These are phyloP conservation scores for Cinnamomum chago DNA, from an alignment of 164 flowering plant genomes.

Conservation along the genomic window DNA sequence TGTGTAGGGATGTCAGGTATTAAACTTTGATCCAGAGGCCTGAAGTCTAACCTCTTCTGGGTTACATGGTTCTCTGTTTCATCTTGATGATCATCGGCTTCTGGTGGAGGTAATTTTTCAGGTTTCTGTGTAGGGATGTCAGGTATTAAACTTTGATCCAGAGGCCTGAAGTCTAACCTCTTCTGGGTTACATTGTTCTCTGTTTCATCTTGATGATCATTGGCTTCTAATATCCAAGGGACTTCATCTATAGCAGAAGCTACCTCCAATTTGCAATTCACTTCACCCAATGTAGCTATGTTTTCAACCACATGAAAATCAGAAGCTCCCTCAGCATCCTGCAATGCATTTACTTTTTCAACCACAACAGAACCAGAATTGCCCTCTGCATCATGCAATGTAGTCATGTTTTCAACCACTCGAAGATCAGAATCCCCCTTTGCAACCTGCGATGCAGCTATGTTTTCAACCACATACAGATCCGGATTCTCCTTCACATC, in stretches of 20 bases:
- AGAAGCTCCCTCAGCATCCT: not conserved
- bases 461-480: not conserved
- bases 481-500: not conserved
- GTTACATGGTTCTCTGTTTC: slow-evolving; percentile 19
- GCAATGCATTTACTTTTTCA: slow-evolving; percentile 5
- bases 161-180: slow-evolving; percentile 22
- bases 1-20: slow-evolving; percentile 7
- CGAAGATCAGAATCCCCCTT: not conserved
- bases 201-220: slow-evolving; percentile 20
- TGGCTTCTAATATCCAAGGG: slow-evolving; percentile 5
- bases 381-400: not conserved
- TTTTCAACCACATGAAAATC: slow-evolving; percentile 13
- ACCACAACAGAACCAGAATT: not conserved
- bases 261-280: slow-evolving; percentile 17
- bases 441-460: not conserved
- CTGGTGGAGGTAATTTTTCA: slow-evolving; percentile 12
- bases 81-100: slow-evolving; percentile 20
- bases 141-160: slow-evolving; percentile 18
- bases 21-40: slow-evolving; percentile 19
- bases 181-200: slow-evolving; percentile 22
- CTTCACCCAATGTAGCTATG: not conserved
- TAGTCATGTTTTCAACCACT: slow-evolving; percentile 12
- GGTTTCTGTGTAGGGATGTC: slow-evolving; percentile 13
- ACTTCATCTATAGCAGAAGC: slow-evolving; percentile 10
- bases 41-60: slow-evolving; percentile 24